Evolutionary conservation across 2,329 filamentous ascomycete genomes (phyloP), one percentile per base, ranked within the genome.

Genomic region (Sarocladiaceae sp.): DNA sequence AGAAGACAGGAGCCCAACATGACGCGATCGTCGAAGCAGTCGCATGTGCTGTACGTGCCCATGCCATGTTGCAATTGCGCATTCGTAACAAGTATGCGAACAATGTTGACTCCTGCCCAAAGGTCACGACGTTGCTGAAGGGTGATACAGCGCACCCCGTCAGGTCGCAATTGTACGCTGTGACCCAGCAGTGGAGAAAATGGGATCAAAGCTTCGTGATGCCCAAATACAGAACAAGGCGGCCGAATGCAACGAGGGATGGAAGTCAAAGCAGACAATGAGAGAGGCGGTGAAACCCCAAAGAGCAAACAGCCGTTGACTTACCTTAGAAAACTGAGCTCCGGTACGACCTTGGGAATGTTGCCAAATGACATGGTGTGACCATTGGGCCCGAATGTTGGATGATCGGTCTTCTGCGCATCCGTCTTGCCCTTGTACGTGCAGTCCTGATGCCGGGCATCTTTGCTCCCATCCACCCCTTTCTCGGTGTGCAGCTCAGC

Each of bases 401-500:
- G 83, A 53, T 85, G 73, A 34, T 76, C 69, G 0, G 81, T 76
- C 55, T 69, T 73, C 31, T 66, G 67, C 18, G 68, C 66, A n/a
- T 67, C 66, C 6, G 78, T 83, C 56, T 72, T 72, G 48, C 71
- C 69, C 56, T 83, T 83, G 67, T 74, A 81, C 33, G 73, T 73
- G 40, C 69, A 73, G 52, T 79, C 77, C 46, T 70, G 51, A 18
- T 44, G 31, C 19, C 50, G 48, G n/a, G 45, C 53, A 15, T 60
- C 58, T 21, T 55, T 61, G 18, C 57, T 58, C 13, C 48, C 43
- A 20, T 55, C 71, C 48, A 62, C 62, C 6, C 60, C 58, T 48
- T 72, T 85, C 57, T 93, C 88, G 13, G 90, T 79, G 60, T 94
- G 88, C 45, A 96, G 65, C 59, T 93, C 85, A 50, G 83, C 83